Conservation (phyloP, 164 flowering plant genomes). For the Protea cynaroides region DNA sequence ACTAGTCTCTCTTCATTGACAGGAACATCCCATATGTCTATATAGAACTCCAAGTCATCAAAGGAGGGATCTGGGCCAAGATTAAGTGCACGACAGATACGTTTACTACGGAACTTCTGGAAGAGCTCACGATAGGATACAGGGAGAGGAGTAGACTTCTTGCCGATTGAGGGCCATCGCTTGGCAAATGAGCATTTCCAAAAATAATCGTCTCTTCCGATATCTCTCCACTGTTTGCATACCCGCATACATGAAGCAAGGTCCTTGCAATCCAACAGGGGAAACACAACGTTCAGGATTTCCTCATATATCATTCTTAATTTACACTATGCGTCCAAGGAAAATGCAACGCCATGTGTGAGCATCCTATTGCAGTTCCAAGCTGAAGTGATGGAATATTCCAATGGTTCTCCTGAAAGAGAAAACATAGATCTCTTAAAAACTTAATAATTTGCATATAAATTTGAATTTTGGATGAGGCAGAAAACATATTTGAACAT, state of each 20-base stretch:
- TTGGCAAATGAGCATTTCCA: slow-evolving; percentile 85
- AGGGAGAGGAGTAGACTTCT: slow-evolving; percentile 42
- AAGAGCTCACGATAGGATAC: slow-evolving; percentile 57
- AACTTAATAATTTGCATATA: not conserved
- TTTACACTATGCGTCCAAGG: not conserved
- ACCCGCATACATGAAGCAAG: slow-evolving; percentile 81
- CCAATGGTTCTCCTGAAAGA: not conserved
- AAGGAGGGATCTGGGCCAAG: slow-evolving; percentile 80
- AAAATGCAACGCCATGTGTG: not conserved
- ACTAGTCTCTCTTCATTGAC: slow-evolving; percentile 45
- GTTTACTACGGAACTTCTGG: slow-evolving; percentile 59
- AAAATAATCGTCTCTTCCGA: slow-evolving; percentile 76
- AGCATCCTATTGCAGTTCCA: not conserved
- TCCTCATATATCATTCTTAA: slow-evolving; percentile 44
- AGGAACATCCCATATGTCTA: slow-evolving; percentile 85
- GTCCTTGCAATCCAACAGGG: slow-evolving; percentile 65
- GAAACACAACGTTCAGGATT: slow-evolving; percentile 68
- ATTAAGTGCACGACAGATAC: slow-evolving; percentile 27
- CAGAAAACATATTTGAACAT: too few species aligned
- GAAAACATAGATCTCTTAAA: not conserved
- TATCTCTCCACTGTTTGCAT: slow-evolving; percentile 68
- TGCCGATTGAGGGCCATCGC: slow-evolving; percentile 92
- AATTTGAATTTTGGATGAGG: not conserved
- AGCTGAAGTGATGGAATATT: not conserved
- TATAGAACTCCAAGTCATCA: slow-evolving; percentile 62